Percentiles rank a stretch among this genome's conserved stretches.
Evolutionary conservation across 148 eudicot genomes (phyloP).

Genomic region (Amaranthus cruentus): DNA sequence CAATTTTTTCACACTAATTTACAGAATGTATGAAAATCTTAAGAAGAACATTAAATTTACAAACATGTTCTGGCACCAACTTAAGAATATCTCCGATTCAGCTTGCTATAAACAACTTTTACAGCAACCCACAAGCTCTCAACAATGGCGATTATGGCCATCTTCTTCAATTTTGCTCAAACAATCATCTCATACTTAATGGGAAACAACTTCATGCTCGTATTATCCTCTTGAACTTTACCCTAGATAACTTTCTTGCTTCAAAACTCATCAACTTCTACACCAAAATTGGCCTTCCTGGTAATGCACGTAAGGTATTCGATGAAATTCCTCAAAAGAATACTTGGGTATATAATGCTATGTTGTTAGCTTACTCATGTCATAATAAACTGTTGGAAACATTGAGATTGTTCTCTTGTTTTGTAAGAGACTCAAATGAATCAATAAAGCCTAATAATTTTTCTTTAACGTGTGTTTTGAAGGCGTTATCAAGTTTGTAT

Average conservation of each 20-base stretch:
- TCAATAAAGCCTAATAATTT: slow-evolving; percentile 40
- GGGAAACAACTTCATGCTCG: slow-evolving; percentile 55
- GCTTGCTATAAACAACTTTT: slow-evolving; percentile 14
- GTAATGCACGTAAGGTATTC: slow-evolving; percentile 51
- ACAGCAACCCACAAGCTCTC: slow-evolving; percentile 24
- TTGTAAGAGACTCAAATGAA: slow-evolving; percentile 12
- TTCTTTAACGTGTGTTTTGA: slow-evolving; percentile 43
- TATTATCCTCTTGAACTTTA: slow-evolving; percentile 33
- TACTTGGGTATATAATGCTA: slow-evolving; percentile 49
- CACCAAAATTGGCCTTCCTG: slow-evolving; percentile 27
- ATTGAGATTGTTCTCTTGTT: slow-evolving; percentile 29
- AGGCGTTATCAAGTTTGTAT: slow-evolving; percentile 46
- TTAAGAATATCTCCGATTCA: background rate
- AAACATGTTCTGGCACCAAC: slow-evolving; percentile 1
- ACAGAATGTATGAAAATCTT: slow-evolving; percentile 39
- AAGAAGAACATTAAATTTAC: slow-evolving; percentile 13
- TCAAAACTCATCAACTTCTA: slow-evolving; percentile 58
- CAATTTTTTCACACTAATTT: background rate
- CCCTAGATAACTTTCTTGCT: slow-evolving; percentile 47
- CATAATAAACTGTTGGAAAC: slow-evolving; percentile 27
- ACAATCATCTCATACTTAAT: slow-evolving; percentile 39
- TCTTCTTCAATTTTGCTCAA: slow-evolving; percentile 52
- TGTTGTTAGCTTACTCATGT: slow-evolving; percentile 42
- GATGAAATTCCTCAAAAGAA: slow-evolving; percentile 52
- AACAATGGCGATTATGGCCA: slow-evolving; percentile 41